These are phyloP conservation scores for Detonula confervacea DNA, from an alignment of 352 stramenopile species.

Conservation along the genomic window DNA sequence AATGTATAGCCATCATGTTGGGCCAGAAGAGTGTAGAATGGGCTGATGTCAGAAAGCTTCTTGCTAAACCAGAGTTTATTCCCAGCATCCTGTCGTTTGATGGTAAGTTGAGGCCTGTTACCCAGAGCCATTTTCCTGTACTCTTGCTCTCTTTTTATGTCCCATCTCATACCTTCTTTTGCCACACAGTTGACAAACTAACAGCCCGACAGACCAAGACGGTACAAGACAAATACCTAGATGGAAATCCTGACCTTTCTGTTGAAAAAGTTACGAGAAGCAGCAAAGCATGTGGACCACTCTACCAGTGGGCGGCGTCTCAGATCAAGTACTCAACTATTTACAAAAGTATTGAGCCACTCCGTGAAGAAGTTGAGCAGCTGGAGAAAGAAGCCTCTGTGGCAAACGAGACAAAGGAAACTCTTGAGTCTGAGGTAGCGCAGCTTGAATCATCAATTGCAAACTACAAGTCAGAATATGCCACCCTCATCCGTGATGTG, in stretches of 20 bases:
- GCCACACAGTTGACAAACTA: constrained; percentile 91
- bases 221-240: constrained; percentile 95
- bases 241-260: constrained; percentile 86
- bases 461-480: constrained; percentile 99
- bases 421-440: constrained; percentile 92
- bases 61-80: constrained; percentile 98
- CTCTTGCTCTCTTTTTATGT: not conserved
- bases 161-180: constrained; percentile 2
- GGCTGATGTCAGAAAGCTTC: constrained; percentile 96
- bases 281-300: constrained; percentile 94
- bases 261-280: constrained; percentile 80
- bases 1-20: constrained; percentile 94
- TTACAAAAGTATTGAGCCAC: constrained; percentile 97
- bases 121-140: not conserved
- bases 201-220: constrained; percentile 93
- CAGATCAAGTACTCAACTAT: constrained; percentile 99
- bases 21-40: constrained; percentile 96
- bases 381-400: constrained; percentile 94
- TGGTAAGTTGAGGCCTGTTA: constrained; percentile 39
- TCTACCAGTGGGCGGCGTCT: constrained; percentile 99
- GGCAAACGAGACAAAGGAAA: constrained; percentile 92
- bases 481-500: constrained; percentile 95
- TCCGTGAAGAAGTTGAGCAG: constrained; percentile 97
- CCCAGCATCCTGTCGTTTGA: constrained; percentile 99
- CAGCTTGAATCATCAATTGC: constrained; percentile 95